Conservation (phyloP, 148 eudicot species). For the Pharnaceum exiguum region DNA sequence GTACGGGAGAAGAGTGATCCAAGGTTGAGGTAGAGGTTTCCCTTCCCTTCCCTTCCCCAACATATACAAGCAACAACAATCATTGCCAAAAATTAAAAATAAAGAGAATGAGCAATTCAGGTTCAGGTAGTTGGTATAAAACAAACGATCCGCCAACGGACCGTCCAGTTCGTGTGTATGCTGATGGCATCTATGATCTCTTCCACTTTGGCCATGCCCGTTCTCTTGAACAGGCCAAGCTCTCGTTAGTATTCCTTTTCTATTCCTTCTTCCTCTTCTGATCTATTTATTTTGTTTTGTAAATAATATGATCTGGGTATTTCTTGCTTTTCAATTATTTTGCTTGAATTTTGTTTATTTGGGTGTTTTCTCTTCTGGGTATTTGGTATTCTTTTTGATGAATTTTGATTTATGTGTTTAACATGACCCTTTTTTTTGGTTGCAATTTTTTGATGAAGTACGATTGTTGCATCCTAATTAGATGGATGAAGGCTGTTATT, state of each 20-base stretch:
- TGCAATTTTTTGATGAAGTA: too few species aligned
- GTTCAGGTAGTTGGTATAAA: not conserved
- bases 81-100: not conserved
- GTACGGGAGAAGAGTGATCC: too few species aligned
- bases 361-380: not conserved
- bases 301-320: not conserved
- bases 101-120: not conserved
- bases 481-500: too few species aligned
- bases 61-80: too few species aligned
- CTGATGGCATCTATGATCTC: conserved; percentile 92
- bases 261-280: not conserved
- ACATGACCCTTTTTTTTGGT: too few species aligned
- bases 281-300: not conserved
- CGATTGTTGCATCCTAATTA: too few species aligned
- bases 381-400: not conserved
- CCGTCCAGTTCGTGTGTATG: conserved; percentile 76
- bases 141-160: conserved; percentile 40
- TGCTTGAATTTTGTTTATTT: conserved; percentile 2
- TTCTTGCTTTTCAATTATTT: not conserved
- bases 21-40: too few species aligned
- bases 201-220: conserved; percentile 91
- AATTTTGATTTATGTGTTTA: too few species aligned
- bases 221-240: conserved; percentile 87
- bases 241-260: conserved; percentile 27
- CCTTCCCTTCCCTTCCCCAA: too few species aligned